These are phyloP conservation scores for Carex arenaria DNA, from an alignment of 202 grass and related monocot species.

Conservation along the genomic window DNA sequence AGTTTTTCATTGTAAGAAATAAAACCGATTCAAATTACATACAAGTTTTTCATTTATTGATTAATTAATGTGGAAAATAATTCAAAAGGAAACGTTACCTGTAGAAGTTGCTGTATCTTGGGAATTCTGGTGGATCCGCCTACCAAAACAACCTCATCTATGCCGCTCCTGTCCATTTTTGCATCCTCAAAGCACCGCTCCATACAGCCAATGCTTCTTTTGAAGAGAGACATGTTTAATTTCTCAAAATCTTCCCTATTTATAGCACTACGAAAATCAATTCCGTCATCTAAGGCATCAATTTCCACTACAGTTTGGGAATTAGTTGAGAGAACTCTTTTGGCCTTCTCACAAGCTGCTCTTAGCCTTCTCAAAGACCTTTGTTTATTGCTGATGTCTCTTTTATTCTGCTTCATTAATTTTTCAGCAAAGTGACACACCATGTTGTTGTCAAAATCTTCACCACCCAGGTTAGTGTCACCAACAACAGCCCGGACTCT, in stretches of 20 bases:
- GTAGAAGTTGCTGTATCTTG: constrained; percentile 13
- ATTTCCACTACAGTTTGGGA: not conserved
- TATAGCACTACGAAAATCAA: not conserved
- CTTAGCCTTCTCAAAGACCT: not conserved
- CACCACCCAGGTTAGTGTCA: constrained; percentile 20
- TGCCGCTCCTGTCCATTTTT: not conserved
- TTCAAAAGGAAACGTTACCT: not conserved
- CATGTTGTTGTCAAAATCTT: constrained; percentile 22
- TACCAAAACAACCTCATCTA: constrained; percentile 13
- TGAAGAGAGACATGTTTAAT: not conserved
- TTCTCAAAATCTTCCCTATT: constrained; percentile 8
- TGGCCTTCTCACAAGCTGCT: constrained; percentile 14
- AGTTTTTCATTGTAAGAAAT: too few species aligned
- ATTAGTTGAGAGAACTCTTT: constrained; percentile 12
- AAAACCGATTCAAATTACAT: too few species aligned
- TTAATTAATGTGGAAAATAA: not conserved
- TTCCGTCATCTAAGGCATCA: constrained; percentile 12
- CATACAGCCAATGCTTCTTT: not conserved
- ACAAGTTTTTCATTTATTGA: too few species aligned
- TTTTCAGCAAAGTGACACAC: not conserved
- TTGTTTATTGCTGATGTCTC: not conserved
- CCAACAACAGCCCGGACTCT: not conserved
- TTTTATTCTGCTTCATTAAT: constrained; percentile 10
- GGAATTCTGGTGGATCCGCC: constrained; percentile 22
- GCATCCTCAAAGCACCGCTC: constrained; percentile 3